These are phyloP conservation scores for Alternaria consortialis DNA, from an alignment of 2,329 filamentous ascomycete genomes.

Conservation along the genomic window DNA sequence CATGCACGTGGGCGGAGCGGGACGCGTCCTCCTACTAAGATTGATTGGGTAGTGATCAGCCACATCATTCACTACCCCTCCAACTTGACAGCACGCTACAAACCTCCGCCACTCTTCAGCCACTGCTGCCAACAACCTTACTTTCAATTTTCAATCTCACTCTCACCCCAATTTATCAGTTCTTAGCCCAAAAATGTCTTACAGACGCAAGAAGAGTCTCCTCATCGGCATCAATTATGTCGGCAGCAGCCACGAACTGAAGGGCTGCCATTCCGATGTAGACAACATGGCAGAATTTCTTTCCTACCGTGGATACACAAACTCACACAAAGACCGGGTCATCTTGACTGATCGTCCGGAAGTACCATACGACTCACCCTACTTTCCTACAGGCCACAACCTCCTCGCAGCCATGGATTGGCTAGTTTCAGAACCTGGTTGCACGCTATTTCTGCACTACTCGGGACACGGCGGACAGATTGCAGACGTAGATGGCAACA, in stretches of 20 bases:
- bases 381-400: slow-evolving; percentile 55
- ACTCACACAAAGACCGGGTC: slow-evolving; percentile 54
- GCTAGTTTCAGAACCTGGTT: slow-evolving; percentile 64
- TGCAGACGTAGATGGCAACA: slow-evolving; percentile 54
- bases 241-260: slow-evolving; percentile 54
- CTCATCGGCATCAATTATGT: slow-evolving; percentile 65
- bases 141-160: background rate
- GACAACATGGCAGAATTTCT: slow-evolving; percentile 60
- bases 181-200: slow-evolving; percentile 19
- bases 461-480: slow-evolving; percentile 68
- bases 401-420: slow-evolving; percentile 65
- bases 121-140: background rate
- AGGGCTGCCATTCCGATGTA: slow-evolving; percentile 62
- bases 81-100: slow-evolving; percentile 5
- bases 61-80: slow-evolving; percentile 37
- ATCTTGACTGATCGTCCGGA: slow-evolving; percentile 54
- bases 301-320: slow-evolving; percentile 54
- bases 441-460: slow-evolving; percentile 66
- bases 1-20: slow-evolving; percentile 12
- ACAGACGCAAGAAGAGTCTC: slow-evolving; percentile 56
- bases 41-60: slow-evolving; percentile 23
- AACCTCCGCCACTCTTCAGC: slow-evolving; percentile 2
- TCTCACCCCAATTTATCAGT: background rate
- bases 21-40: slow-evolving; percentile 18
- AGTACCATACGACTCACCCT: slow-evolving; percentile 42